phyloP scores from a whole-genome alignment of 176 grass and related monocot genomes.

The Eleusine coracana region DNA sequence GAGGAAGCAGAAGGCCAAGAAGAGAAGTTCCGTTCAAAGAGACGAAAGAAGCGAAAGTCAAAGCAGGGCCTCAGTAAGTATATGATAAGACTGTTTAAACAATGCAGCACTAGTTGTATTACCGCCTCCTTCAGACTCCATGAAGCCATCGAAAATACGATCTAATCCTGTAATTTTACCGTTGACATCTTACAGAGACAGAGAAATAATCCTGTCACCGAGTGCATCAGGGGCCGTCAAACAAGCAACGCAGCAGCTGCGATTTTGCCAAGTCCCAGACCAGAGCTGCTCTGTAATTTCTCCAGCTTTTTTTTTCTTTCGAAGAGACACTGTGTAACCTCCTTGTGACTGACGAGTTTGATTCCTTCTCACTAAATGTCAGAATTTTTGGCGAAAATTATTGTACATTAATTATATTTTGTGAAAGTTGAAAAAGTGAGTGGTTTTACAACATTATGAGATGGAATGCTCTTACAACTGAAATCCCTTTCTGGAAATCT shows the following conservation, averaged over 20 bases:
- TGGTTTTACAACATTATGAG: slow-evolving; percentile 8
- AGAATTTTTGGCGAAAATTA: not conserved
- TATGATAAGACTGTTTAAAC: not conserved
- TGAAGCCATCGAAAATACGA: not conserved
- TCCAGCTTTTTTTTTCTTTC: slow-evolving; percentile 22
- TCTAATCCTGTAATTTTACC: not conserved
- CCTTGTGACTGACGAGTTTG: not conserved
- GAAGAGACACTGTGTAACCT: slow-evolving; percentile 30
- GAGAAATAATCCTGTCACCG: slow-evolving; percentile 16
- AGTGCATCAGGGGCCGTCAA: not conserved
- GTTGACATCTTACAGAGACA: slow-evolving; percentile 31
- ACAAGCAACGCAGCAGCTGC: slow-evolving; percentile 9
- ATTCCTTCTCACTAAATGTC: slow-evolving; percentile 20
- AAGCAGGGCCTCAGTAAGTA: slow-evolving; percentile 59
- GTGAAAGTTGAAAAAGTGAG: not conserved
- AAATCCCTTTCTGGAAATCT: not conserved
- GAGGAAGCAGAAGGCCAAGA: slow-evolving; percentile 62
- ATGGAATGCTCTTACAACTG: too few relatives aligned
- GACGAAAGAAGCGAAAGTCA: slow-evolving; percentile 45
- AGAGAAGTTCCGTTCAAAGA: slow-evolving; percentile 40
- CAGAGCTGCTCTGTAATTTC: slow-evolving; percentile 36
- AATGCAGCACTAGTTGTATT: not conserved
- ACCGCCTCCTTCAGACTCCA: too few relatives aligned
- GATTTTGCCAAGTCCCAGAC: slow-evolving; percentile 19
- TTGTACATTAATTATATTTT: slow-evolving; percentile 24